These are phyloP conservation scores for Nicotiana knightiana DNA, from an alignment of 257 asterid species.

Conservation along the genomic window DNA sequence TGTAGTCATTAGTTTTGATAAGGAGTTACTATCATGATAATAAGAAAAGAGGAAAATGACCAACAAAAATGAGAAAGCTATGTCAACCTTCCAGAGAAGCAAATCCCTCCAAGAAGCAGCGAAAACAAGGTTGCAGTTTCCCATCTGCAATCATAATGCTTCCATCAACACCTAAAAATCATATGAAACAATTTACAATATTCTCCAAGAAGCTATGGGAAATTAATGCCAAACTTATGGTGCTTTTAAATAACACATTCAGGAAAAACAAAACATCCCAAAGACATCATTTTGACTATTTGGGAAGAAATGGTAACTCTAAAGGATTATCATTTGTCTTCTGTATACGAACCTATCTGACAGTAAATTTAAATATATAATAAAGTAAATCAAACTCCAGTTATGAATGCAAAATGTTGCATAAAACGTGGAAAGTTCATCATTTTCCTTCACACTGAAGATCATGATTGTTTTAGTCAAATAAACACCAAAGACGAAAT, in stretches of 20 bases:
- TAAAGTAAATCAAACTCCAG: neutral
- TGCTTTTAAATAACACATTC: neutral
- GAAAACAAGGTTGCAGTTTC: conserved; percentile 80
- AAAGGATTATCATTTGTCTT: neutral
- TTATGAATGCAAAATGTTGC: neutral
- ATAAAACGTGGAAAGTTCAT: neutral
- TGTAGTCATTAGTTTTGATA: neutral
- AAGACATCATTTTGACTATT: neutral
- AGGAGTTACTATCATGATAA: neutral
- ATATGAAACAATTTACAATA: conserved; percentile 35
- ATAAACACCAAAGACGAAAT: neutral
- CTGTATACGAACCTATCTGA: neutral
- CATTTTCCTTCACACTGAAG: neutral
- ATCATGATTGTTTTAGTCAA: neutral
- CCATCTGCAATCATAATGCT: conserved; percentile 95
- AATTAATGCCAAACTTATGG: neutral
- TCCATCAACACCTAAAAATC: conserved; percentile 66
- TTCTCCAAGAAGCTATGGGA: conserved; percentile 14
- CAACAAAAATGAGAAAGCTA: neutral
- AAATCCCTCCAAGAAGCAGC: conserved; percentile 73
- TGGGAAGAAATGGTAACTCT: neutral
- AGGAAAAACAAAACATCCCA: neutral
- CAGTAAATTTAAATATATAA: neutral
- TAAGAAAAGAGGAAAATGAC: neutral
- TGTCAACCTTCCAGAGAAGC: conserved; percentile 76